A percentile compares a stretch with the other conserved stretches of the same genome.
These are phyloP conservation scores for Raffaelea ambrosiae DNA, from an alignment of 2,329 filamentous ascomycete species.

Conservation along the genomic window DNA sequence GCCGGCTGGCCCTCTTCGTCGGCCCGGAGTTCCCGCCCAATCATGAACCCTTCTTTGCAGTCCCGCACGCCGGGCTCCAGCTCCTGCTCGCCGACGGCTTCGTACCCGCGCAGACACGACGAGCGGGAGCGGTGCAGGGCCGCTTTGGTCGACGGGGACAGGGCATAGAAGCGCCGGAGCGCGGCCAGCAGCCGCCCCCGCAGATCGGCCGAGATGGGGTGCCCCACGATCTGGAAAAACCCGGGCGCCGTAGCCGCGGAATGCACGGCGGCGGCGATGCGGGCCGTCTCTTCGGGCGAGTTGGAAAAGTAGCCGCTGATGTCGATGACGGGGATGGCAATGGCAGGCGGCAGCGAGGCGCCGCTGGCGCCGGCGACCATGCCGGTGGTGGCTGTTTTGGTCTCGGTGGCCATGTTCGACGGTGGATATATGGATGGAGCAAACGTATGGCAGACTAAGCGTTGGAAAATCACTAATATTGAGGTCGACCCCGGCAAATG, in stretches of 20 bases:
- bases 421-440: no score
- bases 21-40: conserved; percentile 17
- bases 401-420: neutral
- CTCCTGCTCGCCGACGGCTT: conserved; percentile 15
- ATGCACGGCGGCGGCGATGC: conserved; percentile 1
- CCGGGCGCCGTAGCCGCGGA: conserved; percentile 18
- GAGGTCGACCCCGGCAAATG: no score
- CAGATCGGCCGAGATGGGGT: conserved; percentile 19
- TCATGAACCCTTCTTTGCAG: conserved; percentile 24
- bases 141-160: conserved; percentile 19
- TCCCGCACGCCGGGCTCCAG: conserved; percentile 18
- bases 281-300: neutral
- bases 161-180: conserved; percentile 20
- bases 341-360: neutral
- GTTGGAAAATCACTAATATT: no score
- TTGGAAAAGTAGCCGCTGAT: conserved; percentile 17
- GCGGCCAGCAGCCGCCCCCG: conserved; percentile 18
- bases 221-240: conserved; percentile 26
- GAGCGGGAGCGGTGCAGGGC: conserved; percentile 14
- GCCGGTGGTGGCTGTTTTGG: neutral
- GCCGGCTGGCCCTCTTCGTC: conserved; percentile 12
- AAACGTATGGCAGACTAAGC: no score
- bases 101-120: conserved; percentile 18
- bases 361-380: neutral
- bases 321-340: conserved; percentile 19